These are phyloP conservation scores for Fragaria vesca DNA, from an alignment of 306 rosid species.

Conservation along the genomic window DNA sequence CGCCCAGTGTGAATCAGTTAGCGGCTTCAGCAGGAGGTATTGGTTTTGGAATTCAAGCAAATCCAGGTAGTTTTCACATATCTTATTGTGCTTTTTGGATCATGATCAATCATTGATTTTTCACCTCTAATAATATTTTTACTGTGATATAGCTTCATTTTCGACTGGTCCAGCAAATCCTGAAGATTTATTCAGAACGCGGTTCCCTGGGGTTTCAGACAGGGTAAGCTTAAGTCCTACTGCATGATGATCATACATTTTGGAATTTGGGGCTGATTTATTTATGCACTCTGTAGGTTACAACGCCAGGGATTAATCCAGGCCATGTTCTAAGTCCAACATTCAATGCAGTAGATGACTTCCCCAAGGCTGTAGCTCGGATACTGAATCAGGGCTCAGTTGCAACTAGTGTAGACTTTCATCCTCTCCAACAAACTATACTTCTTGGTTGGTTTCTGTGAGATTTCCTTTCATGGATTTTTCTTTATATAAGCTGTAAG, in stretches of 20 bases:
- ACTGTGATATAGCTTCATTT: constrained; percentile 56
- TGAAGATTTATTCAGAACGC: constrained; percentile 58
- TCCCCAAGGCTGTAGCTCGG: constrained; percentile 66
- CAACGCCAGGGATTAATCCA: constrained; percentile 56
- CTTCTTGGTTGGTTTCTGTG: constrained; percentile 63
- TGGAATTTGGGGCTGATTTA: not conserved
- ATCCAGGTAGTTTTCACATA: constrained; percentile 47
- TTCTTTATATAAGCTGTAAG: not conserved
- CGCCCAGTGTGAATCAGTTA: constrained; percentile 57
- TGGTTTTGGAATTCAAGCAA: constrained; percentile 62
- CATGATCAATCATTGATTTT: not conserved
- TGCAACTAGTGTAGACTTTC: constrained; percentile 91
- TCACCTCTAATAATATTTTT: constrained; percentile 13
- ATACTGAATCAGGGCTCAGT: constrained; percentile 70
- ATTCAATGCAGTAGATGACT: constrained; percentile 58
- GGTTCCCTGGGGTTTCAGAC: constrained; percentile 59
- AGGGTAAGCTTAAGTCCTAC: constrained; percentile 47
- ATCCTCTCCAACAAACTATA: constrained; percentile 78
- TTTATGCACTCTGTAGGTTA: constrained; percentile 46
- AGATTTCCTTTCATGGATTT: not conserved
- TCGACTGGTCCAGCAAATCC: constrained; percentile 65
- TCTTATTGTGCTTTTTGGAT: not conserved
- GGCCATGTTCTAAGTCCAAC: constrained; percentile 51
- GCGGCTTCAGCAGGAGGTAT: constrained; percentile 66
- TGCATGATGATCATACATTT: not conserved